Conservation (phyloP, 805 yeast genomes). For the Metschnikowia sp. region DNA sequence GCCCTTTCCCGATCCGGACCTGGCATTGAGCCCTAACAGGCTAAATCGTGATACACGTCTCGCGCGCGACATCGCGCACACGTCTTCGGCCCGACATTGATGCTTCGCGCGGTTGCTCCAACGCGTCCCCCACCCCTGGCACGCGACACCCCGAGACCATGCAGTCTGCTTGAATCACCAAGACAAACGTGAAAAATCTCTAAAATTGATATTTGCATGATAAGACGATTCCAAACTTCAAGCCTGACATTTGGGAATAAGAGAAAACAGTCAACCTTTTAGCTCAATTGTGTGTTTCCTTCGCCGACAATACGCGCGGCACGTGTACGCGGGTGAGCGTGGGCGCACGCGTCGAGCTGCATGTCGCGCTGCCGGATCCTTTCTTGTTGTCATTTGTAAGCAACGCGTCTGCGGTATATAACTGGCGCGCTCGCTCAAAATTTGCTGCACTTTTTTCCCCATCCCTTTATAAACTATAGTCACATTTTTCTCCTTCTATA, state of each 20-base stretch:
- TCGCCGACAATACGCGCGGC: too few relatives aligned
- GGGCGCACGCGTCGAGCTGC: conserved; percentile 1
- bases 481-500: conserved; percentile 1
- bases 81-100: background rate
- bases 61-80: background rate
- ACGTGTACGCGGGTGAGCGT: background rate
- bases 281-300: too few relatives aligned
- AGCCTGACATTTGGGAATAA: too few relatives aligned
- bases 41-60: background rate
- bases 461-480: background rate
- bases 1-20: background rate
- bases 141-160: too few relatives aligned
- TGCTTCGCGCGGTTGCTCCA: too few relatives aligned
- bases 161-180: too few relatives aligned
- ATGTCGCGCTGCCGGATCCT: conserved; percentile 6
- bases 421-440: background rate
- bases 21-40: conserved; percentile 1
- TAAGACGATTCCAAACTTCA: too few relatives aligned
- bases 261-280: too few relatives aligned
- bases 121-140: too few relatives aligned
- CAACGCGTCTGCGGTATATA: conserved; percentile 13
- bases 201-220: too few relatives aligned
- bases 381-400: conserved; percentile 8
- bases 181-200: too few relatives aligned
- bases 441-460: background rate